Conservation (phyloP, 345 rosid genomes). For the Populus simonii region DNA sequence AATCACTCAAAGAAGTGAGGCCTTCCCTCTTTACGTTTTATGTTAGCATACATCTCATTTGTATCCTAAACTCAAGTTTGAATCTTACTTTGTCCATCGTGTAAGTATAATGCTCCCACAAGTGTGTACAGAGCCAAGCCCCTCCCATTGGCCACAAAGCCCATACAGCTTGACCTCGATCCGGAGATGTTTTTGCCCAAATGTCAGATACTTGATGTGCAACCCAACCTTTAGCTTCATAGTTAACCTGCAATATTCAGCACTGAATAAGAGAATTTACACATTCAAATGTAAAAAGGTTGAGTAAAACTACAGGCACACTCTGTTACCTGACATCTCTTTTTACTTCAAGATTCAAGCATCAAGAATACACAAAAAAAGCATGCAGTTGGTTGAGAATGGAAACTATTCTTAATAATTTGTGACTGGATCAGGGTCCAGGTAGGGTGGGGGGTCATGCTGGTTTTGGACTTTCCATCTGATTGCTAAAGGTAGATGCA, state of each 20-base stretch:
- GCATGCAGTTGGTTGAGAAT: neutral
- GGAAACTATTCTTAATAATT: neutral
- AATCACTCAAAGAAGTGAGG: neutral
- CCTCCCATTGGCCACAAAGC: constrained; percentile 99
- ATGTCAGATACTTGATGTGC: constrained; percentile 82
- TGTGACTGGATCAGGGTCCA: too few species aligned
- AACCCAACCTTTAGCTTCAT: constrained; percentile 84
- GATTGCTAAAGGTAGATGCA: neutral
- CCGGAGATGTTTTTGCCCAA: constrained; percentile 92
- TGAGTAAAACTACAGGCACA: neutral
- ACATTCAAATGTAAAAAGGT: neutral
- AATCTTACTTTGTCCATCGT: constrained; percentile 71
- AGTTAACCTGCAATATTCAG: constrained; percentile 61
- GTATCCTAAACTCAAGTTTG: neutral
- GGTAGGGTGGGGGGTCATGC: neutral
- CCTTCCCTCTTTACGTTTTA: too few species aligned
- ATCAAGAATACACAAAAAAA: neutral
- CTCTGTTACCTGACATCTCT: neutral
- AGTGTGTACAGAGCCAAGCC: constrained; percentile 93
- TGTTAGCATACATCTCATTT: neutral
- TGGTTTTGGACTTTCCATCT: neutral
- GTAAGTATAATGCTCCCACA: constrained; percentile 89
- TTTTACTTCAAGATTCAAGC: neutral
- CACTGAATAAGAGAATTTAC: neutral
- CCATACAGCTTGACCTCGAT: constrained; percentile 68